phyloP scores from a whole-genome alignment of 495 filamentous ascomycete species.

The Xylaria acuta region DNA sequence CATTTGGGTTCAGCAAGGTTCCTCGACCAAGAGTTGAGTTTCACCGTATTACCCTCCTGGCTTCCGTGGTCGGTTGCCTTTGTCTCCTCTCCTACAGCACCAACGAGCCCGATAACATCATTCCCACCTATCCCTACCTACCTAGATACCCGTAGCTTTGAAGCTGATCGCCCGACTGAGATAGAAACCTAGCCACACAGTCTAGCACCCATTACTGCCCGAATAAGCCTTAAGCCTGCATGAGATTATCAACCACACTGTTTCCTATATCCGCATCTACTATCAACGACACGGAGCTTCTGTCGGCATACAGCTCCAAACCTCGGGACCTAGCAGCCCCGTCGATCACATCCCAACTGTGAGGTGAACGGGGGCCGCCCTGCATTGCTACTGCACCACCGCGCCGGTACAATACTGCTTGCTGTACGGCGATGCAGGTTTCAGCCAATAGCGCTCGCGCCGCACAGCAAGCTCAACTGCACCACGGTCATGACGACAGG shows the following conservation, averaged over 20 bases:
- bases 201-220: background rate
- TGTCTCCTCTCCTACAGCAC: background rate
- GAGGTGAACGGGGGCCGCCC: background rate
- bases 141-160: background rate
- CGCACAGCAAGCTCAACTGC: slow-evolving; percentile 13
- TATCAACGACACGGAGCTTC: background rate
- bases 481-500: slow-evolving; percentile 26
- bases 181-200: background rate
- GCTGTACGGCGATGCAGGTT: slow-evolving; percentile 20
- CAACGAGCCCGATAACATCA: slow-evolving; percentile 1
- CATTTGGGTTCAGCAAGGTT: background rate
- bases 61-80: background rate
- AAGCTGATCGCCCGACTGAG: background rate
- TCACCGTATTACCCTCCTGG: background rate
- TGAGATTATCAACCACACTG: background rate
- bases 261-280: background rate
- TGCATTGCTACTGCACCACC: slow-evolving; percentile 21
- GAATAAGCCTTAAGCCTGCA: background rate
- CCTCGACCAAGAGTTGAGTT: background rate
- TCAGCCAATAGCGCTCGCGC: slow-evolving; percentile 21
- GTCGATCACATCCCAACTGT: slow-evolving; percentile 8
- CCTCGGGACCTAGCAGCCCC: background rate
- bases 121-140: background rate
- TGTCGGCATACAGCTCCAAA: background rate
- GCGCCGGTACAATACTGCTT: slow-evolving; percentile 14